Evolutionary conservation across 148 eudicot genomes (phyloP).

Genomic region (Tetragonia tetragonoides): DNA sequence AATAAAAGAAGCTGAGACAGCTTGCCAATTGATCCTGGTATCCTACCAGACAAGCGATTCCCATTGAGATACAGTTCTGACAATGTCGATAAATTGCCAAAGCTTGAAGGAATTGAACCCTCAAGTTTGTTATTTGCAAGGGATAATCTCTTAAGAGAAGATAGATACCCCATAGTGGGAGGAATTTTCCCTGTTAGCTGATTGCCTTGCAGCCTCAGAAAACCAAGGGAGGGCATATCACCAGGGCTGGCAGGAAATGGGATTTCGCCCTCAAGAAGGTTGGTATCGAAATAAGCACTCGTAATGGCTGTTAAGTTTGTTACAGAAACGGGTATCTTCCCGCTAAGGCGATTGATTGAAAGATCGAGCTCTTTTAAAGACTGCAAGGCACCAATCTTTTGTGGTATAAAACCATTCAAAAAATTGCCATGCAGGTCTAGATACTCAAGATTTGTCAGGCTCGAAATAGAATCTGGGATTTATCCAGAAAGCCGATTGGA

Average conservation of each 20-base stretch:
- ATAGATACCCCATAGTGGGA: slow-evolving; percentile 28
- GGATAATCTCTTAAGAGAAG: slow-evolving; percentile 45
- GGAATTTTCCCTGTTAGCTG: slow-evolving; percentile 49
- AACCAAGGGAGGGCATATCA: slow-evolving; percentile 45
- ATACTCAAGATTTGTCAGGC: slow-evolving; percentile 27
- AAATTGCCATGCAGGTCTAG: slow-evolving; percentile 38
- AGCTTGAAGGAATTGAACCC: slow-evolving; percentile 47
- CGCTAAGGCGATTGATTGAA: slow-evolving; percentile 34
- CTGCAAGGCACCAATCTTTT: slow-evolving; percentile 35
- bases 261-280: slow-evolving; percentile 53
- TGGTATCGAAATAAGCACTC: slow-evolving; percentile 31
- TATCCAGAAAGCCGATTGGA: slow-evolving; percentile 37
- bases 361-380: slow-evolving; percentile 41
- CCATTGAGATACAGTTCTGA: slow-evolving; percentile 39
- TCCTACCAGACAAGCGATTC: slow-evolving; percentile 41
- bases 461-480: slow-evolving; percentile 42
- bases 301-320: slow-evolving; percentile 36
- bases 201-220: slow-evolving; percentile 46
- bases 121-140: slow-evolving; percentile 42
- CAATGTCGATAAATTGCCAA: slow-evolving; percentile 36
- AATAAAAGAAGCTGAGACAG: slow-evolving; percentile 34
- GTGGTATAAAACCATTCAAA: slow-evolving; percentile 35
- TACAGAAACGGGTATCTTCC: slow-evolving; percentile 40
- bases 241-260: slow-evolving; percentile 36
- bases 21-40: slow-evolving; percentile 41